phyloP scores from a whole-genome alignment of 2,329 filamentous ascomycete species.

The Hypoxylon sp. region DNA sequence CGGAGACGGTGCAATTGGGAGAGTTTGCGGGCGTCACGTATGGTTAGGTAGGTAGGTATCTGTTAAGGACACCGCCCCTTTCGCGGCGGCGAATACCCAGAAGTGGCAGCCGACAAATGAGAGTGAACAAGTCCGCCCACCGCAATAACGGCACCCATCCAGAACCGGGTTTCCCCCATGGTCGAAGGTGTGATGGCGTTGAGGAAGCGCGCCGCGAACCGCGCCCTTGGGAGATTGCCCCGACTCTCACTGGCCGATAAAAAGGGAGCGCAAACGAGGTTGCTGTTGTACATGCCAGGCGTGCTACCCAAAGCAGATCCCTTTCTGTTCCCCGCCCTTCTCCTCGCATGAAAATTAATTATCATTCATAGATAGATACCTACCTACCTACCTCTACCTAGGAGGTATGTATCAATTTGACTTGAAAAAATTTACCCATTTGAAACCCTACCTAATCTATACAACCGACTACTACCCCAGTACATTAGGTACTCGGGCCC shows the following conservation, averaged over 20 bases:
- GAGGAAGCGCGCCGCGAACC: slow-evolving; percentile 33
- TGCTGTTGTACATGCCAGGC: background rate
- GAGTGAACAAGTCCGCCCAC: slow-evolving; percentile 8
- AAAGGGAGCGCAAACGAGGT: slow-evolving; percentile 30
- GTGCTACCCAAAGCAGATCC: slow-evolving; percentile 12
- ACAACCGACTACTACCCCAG: background rate
- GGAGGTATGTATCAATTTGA: slow-evolving; percentile 11
- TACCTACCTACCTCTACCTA: too few species aligned
- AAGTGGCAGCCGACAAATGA: slow-evolving; percentile 18
- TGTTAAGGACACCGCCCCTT: slow-evolving; percentile 40
- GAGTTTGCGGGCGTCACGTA: background rate
- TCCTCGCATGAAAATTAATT: slow-evolving; percentile 22
- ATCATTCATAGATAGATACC: slow-evolving; percentile 13
- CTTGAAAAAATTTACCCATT: slow-evolving; percentile 11
- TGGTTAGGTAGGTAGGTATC: too few species aligned
- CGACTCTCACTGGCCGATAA: slow-evolving; percentile 21
- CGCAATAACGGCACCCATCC: slow-evolving; percentile 22
- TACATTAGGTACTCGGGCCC: background rate
- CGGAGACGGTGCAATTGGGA: slow-evolving; percentile 10
- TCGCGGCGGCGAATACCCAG: slow-evolving; percentile 1
- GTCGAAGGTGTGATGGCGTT: slow-evolving; percentile 24
- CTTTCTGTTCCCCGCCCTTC: slow-evolving; percentile 13
- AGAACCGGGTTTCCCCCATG: slow-evolving; percentile 22
- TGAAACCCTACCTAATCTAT: slow-evolving; percentile 5
- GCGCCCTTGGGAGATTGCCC: slow-evolving; percentile 39